These are phyloP conservation scores for Wickerhamomyces queroliae DNA, from an alignment of 805 yeast species.

Conservation along the genomic window DNA sequence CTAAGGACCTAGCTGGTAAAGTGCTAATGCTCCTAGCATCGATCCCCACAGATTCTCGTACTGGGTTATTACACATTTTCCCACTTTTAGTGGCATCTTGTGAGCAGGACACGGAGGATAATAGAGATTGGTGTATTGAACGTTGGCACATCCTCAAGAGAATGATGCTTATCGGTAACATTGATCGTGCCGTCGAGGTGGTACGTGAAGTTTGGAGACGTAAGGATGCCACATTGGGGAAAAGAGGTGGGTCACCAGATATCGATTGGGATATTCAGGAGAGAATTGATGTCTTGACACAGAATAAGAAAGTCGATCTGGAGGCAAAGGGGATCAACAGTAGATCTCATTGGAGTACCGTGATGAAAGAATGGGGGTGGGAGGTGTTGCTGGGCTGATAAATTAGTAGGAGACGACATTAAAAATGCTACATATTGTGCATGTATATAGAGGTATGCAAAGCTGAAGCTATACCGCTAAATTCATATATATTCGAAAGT, in stretches of 20 bases:
- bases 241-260: neutral
- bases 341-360: conserved; percentile 59
- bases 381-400: conserved; percentile 53
- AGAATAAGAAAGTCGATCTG: conserved; percentile 11
- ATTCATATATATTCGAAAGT: no score
- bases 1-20: conserved; percentile 53
- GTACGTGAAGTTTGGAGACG: conserved; percentile 70
- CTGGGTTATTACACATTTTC: conserved; percentile 55
- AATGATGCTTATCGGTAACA: conserved; percentile 60
- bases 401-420: no score
- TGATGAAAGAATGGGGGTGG: conserved; percentile 77
- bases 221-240: conserved; percentile 31
- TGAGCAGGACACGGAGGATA: conserved; percentile 54
- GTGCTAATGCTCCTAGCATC: conserved; percentile 55
- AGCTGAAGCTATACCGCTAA: no score
- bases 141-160: conserved; percentile 51
- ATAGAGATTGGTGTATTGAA: conserved; percentile 53
- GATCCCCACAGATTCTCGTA: conserved; percentile 52
- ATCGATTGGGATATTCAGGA: conserved; percentile 19
- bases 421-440: no score
- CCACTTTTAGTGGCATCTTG: conserved; percentile 63
- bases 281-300: conserved; percentile 17
- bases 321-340: conserved; percentile 39
- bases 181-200: conserved; percentile 60
- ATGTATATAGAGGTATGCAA: no score